Evolutionary conservation across 2,329 filamentous ascomycete genomes (phyloP), one percentile per base, ranked within the genome.

Genomic region (Dothideomycetes sp.): DNA sequence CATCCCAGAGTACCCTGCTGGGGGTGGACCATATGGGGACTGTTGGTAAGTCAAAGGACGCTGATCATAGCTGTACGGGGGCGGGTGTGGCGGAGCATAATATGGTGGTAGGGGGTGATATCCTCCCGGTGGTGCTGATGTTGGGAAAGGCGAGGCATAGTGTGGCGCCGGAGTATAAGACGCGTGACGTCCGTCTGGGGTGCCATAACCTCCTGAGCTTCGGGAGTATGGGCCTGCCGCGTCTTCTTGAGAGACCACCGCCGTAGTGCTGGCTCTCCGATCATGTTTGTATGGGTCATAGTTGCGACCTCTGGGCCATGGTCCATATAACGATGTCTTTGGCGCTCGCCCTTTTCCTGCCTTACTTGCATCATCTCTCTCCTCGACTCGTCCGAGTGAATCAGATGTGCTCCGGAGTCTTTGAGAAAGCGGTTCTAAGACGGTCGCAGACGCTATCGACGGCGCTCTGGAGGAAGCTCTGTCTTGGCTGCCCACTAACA

Each of bases 241-340:
- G 18, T 11, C 36, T 3, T 33, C 7, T 19, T 36, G 39, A 12
- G 39, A 32, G 19, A n/a, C 22, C 22, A 27, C 22, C 7, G 22
- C 30, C 9, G 39, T 37, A 8, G 39, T 37, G n/a, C 39, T 41
- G 5, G 34, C 19, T 29, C 39, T 29, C 19, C 39, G 16, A n/a
- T 41, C 39, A 19, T 27, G 22, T 12, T 27, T 27, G 22, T 36
- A 14, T 10, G 40, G 40, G 17, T 36, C 37, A 19, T 43, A 43
- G n/a, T 38, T 38, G 12, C 37, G 22, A 17, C 37, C 39, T 3
- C 41, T 31, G 19, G 41, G 41, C 36, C 36, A 43, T 30, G 36
- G 33, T 16, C 36, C 36, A 34, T 32, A 38, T 10, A 43, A 11
- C 19, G 41, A 43, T 12, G 34, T 38, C 33, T 43, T 43, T 12